Percentiles rank a stretch among this genome's conserved stretches.
Conservation (phyloP, 257 asterid species). For the Solanum commersonii region DNA sequence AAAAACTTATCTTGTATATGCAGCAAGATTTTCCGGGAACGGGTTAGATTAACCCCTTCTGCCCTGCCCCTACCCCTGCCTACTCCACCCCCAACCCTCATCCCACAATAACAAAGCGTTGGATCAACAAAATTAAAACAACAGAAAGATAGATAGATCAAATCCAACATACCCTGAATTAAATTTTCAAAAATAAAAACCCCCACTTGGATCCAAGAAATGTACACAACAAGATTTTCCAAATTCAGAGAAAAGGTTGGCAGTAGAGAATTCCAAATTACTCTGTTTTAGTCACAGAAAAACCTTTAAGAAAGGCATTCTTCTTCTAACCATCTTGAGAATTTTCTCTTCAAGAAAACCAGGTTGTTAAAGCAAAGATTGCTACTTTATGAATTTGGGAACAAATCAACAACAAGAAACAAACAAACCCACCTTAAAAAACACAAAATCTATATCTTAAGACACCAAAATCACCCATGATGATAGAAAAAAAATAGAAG, state of each 20-base stretch:
- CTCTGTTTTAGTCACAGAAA: neutral
- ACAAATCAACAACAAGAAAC: constrained; percentile 5
- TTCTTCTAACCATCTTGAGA: neutral
- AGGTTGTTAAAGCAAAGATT: constrained; percentile 4
- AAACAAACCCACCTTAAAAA: constrained; percentile 36
- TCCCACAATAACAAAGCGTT: neutral
- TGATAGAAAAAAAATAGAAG: neutral
- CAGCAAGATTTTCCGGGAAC: neutral
- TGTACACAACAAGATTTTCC: neutral
- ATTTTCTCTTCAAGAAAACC: neutral
- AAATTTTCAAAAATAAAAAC: neutral
- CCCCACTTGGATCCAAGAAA: neutral
- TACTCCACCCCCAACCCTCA: neutral
- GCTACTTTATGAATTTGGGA: constrained; percentile 19
- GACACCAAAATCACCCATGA: neutral
- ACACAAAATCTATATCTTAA: neutral
- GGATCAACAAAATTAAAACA: constrained; percentile 14
- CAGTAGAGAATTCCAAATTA: neutral
- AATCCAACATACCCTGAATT: constrained; percentile 10
- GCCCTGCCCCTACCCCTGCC: neutral
- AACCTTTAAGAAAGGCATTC: constrained; percentile 15
- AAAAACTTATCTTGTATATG: neutral
- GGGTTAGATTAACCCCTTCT: neutral
- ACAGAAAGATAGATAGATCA: constrained; percentile 27
- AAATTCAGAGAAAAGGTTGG: neutral